Evolutionary conservation across 768 basidiomycete genomes (phyloP).

Genomic region (Russula dissimulans): DNA sequence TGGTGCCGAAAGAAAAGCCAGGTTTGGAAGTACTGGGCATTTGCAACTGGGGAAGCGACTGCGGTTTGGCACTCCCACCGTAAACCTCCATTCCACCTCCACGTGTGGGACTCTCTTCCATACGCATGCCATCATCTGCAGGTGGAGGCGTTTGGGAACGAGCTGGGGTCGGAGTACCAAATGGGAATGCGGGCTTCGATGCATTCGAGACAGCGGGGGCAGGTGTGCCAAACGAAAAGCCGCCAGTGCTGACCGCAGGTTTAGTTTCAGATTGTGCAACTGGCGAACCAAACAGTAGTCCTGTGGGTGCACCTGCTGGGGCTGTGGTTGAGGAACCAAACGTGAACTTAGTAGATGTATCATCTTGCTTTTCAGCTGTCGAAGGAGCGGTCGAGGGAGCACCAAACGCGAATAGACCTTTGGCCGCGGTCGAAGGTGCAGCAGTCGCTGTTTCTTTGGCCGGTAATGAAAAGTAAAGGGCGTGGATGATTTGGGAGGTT

Average conservation of each 20-base stretch:
- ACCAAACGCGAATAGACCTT: constrained; percentile 17
- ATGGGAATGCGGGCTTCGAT: constrained; percentile 42
- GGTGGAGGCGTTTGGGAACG: constrained; percentile 61
- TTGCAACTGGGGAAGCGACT: constrained; percentile 14
- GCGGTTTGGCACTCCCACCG: constrained; percentile 21
- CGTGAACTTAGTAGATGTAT: constrained; percentile 10
- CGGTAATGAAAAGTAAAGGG: constrained; percentile 2
- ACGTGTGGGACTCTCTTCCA: constrained; percentile 73
- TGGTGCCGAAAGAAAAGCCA: constrained; percentile 9
- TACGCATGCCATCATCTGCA: constrained; percentile 56
- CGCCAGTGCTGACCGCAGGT: neutral
- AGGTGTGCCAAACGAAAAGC: constrained; percentile 43
- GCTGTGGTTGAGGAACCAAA: constrained; percentile 12
- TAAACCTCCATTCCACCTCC: constrained; percentile 36
- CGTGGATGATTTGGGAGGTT: neutral
- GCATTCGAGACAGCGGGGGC: constrained; percentile 10
- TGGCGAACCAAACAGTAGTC: constrained; percentile 14
- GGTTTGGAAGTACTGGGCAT: constrained; percentile 12
- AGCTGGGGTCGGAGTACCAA: constrained; percentile 35
- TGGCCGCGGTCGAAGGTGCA: constrained; percentile 2
- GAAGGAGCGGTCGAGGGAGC: constrained; percentile 16
- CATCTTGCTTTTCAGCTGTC: constrained; percentile 5
- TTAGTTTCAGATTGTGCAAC: constrained; percentile 20
- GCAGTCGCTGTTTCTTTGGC: neutral
- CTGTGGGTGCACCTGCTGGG: neutral